A percentile compares a stretch with the other conserved stretches of the same genome.
Evolutionary conservation across 2,329 filamentous ascomycete species (phyloP).

Genomic region (Triangularia setosa): DNA sequence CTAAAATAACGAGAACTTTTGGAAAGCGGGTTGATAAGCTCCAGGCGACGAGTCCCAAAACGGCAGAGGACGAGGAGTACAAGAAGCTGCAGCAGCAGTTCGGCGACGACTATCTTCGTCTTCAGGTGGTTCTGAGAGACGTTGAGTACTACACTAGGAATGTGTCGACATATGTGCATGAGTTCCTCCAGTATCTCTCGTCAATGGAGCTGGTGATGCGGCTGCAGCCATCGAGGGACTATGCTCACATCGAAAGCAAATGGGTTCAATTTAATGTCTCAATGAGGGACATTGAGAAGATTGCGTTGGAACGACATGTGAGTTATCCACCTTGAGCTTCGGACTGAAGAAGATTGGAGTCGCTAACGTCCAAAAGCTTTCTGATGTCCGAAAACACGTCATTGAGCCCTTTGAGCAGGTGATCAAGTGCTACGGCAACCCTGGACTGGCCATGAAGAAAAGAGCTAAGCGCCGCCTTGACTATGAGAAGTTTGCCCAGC

Average conservation of each 20-base stretch:
- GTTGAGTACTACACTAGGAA: conserved; percentile 91
- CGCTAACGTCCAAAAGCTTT: conserved; percentile 41
- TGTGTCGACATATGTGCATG: conserved; percentile 71
- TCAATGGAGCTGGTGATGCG: conserved; percentile 81
- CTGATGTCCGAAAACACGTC: conserved; percentile 72
- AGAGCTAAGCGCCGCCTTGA: conserved; percentile 88
- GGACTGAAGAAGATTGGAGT: background rate
- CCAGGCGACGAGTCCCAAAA: conserved; percentile 56
- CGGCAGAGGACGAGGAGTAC: conserved; percentile 78
- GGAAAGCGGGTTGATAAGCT: conserved; percentile 84
- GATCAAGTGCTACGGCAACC: conserved; percentile 62
- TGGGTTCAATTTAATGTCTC: conserved; percentile 89
- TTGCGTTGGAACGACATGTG: conserved; percentile 81
- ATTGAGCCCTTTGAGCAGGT: conserved; percentile 59
- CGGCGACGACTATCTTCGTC: conserved; percentile 83
- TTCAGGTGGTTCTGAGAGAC: conserved; percentile 89
- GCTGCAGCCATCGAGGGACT: conserved; percentile 65
- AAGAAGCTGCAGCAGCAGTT: conserved; percentile 79
- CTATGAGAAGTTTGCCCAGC: conserved; percentile 75
- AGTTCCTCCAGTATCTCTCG: conserved; percentile 74
- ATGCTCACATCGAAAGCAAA: conserved; percentile 79
- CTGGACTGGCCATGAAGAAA: conserved; percentile 88
- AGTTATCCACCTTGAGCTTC: conserved; percentile 30
- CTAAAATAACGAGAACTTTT: conserved; percentile 81
- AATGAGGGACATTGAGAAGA: conserved; percentile 78